Conservation (phyloP, 176 grass and related monocot species). For the Oryza glaberrima region DNA sequence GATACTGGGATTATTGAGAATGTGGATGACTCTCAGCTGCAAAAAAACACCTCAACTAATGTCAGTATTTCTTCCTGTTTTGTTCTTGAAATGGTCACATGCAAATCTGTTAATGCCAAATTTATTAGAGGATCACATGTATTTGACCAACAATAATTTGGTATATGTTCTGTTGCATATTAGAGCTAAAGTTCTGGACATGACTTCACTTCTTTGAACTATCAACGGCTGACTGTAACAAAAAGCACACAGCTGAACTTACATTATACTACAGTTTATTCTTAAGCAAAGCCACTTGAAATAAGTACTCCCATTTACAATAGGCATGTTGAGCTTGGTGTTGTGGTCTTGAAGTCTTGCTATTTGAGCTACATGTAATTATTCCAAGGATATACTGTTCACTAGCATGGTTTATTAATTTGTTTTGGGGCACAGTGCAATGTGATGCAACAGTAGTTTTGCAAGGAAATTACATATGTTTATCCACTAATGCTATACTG, state of each 20-base stretch:
- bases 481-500: not conserved
- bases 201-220: not conserved
- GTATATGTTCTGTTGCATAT: not conserved
- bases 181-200: not conserved
- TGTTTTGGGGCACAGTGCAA: not conserved
- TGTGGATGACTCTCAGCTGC: slow-evolving; percentile 48
- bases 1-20: slow-evolving; percentile 49
- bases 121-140: not conserved
- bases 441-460: not conserved
- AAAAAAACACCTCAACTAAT: slow-evolving; percentile 52
- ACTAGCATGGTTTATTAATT: not conserved
- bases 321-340: not conserved
- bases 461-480: not conserved
- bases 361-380: slow-evolving; percentile 27
- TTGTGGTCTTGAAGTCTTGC: not conserved
- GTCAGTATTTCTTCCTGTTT: slow-evolving; percentile 52
- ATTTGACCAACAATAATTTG: not conserved
- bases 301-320: slow-evolving; percentile 11
- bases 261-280: not conserved
- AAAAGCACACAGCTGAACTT: not conserved
- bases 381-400: slow-evolving; percentile 27
- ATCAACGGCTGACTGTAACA: not conserved
- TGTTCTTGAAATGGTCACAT: not conserved
- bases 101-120: not conserved
- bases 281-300: not conserved